Evolutionary conservation across 31 red algal genomes (phyloP).

Genomic region (Endocladia muricata): DNA sequence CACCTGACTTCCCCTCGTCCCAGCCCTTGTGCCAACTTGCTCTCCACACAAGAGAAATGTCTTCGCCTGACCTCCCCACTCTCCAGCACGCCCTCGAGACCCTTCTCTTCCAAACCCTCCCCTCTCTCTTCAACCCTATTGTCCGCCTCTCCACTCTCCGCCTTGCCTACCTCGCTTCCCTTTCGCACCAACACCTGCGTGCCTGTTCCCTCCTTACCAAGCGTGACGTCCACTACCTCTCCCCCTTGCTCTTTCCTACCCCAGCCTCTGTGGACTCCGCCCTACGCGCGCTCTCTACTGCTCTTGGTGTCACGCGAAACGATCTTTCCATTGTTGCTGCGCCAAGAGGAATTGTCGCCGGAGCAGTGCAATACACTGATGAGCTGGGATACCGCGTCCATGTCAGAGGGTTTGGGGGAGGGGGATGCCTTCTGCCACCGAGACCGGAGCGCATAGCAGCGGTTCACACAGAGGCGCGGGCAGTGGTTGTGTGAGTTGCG

Average conservation of each 20-base stretch:
- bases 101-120: too few species aligned
- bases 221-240: slow-evolving; percentile 65
- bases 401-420: slow-evolving; percentile 30
- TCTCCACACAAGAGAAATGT: too few species aligned
- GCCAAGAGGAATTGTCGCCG: slow-evolving; percentile 54
- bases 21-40: too few species aligned
- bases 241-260: slow-evolving; percentile 31
- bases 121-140: too few species aligned
- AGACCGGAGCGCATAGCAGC: slow-evolving; percentile 51
- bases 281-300: slow-evolving; percentile 14
- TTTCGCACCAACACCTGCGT: background rate
- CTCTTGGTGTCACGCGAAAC: slow-evolving; percentile 19
- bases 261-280: slow-evolving; percentile 32
- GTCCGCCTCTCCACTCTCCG: slow-evolving; percentile 2
- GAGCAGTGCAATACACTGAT: slow-evolving; percentile 32
- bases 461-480: slow-evolving; percentile 17
- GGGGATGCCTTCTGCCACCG: slow-evolving; percentile 45
- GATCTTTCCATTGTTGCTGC: slow-evolving; percentile 65
- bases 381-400: slow-evolving; percentile 44
- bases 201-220: slow-evolving; percentile 37
- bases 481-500: slow-evolving; percentile 36
- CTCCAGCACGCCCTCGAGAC: too few species aligned
- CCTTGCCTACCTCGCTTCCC: slow-evolving; percentile 8
- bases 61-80: too few species aligned
- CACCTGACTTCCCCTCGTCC: too few species aligned